A percentile compares a stretch with the other conserved stretches of the same genome.
phyloP scores from a whole-genome alignment of 2,329 filamentous ascomycete genomes.

The Beauveria rudraprayagi region DNA sequence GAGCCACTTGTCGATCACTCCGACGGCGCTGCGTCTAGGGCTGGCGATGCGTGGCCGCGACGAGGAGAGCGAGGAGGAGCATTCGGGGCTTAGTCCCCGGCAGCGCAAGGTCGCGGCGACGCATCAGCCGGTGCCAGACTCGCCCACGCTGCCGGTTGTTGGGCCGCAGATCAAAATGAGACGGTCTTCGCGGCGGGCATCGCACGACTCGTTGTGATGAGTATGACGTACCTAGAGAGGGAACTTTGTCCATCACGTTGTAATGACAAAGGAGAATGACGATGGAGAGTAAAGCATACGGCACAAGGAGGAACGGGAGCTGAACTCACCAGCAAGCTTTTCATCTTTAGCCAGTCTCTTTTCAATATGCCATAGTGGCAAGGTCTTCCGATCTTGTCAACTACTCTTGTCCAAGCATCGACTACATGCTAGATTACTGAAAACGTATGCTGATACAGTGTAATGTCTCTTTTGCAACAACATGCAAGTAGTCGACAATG shows the following conservation, averaged over 20 bases:
- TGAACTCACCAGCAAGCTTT: not conserved
- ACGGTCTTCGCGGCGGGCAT: not conserved
- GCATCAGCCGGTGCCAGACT: slow-evolving; percentile 3
- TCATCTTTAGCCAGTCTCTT: not conserved
- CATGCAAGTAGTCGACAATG: no score
- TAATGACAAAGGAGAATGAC: not conserved
- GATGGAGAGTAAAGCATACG: not conserved
- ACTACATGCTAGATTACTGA: no score
- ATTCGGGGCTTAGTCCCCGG: not conserved
- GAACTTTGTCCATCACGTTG: not conserved
- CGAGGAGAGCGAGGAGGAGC: not conserved
- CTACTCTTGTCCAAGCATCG: no score
- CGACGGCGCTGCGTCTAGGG: not conserved
- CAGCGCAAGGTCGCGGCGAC: not conserved
- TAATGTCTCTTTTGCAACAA: no score
- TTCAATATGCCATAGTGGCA: no score
- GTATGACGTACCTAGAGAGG: not conserved
- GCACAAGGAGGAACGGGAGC: not conserved
- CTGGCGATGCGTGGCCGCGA: not conserved
- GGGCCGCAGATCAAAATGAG: not conserved
- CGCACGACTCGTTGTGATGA: not conserved
- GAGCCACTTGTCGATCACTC: not conserved
- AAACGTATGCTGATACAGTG: no score
- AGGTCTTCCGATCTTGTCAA: no score
- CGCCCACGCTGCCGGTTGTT: slow-evolving; percentile 5